These are phyloP conservation scores for Sordariomycetes sp. DNA, from an alignment of 2,329 filamentous ascomycete genomes.

Conservation along the genomic window DNA sequence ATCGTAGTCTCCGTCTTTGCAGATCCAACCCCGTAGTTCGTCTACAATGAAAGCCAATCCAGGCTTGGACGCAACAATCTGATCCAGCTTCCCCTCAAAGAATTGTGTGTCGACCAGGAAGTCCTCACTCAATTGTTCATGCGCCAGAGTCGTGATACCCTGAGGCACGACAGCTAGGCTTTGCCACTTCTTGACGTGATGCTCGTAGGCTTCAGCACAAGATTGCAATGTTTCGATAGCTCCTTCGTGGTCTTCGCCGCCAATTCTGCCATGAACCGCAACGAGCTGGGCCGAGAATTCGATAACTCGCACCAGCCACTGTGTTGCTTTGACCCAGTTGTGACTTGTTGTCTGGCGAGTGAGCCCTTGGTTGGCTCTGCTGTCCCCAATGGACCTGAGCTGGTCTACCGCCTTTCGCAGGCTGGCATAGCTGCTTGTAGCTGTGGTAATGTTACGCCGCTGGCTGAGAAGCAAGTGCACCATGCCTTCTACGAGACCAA, in stretches of 20 bases:
- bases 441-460: constrained; percentile 36
- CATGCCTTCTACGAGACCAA: constrained; percentile 81
- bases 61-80: constrained; percentile 31
- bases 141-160: constrained; percentile 34
- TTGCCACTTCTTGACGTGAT: constrained; percentile 29
- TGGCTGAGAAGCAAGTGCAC: constrained; percentile 58
- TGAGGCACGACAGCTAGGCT: constrained; percentile 39
- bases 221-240: constrained; percentile 35
- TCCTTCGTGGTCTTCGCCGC: constrained; percentile 35
- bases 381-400: constrained; percentile 12
- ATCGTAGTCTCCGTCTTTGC: no score
- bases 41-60: constrained; percentile 55
- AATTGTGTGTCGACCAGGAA: constrained; percentile 24
- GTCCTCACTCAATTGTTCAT: constrained; percentile 20
- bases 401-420: constrained; percentile 18
- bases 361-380: background rate
- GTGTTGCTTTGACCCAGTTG: constrained; percentile 17
- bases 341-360: constrained; percentile 2
- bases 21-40: constrained; percentile 63
- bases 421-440: constrained; percentile 24
- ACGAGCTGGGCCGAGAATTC: constrained; percentile 53
- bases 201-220: constrained; percentile 40
- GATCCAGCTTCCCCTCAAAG: constrained; percentile 31
- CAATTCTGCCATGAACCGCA: constrained; percentile 57
- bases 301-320: constrained; percentile 65